Conservation (phyloP, 192 early-diverging fungal species). For the Coemansia sp. region DNA sequence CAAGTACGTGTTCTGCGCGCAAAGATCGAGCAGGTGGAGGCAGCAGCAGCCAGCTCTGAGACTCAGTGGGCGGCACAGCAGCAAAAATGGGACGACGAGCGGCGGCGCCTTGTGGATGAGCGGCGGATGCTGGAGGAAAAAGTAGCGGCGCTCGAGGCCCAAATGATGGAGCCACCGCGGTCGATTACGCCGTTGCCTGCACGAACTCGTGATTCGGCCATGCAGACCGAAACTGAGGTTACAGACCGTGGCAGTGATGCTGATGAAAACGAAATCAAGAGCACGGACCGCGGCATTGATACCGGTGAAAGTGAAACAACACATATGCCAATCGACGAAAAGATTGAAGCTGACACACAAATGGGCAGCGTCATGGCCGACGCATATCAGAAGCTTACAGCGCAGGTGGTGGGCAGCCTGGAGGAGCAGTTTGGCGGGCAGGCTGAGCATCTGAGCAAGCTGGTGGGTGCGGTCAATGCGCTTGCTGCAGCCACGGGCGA, state of each 20-base stretch:
- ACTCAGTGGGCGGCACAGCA: slow-evolving; percentile 18
- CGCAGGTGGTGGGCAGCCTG: slow-evolving; percentile 15
- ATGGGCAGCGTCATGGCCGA: slow-evolving; percentile 7
- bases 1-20: slow-evolving; percentile 21
- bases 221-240: slow-evolving; percentile 18
- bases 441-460: slow-evolving; percentile 22
- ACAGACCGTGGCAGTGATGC: neutral
- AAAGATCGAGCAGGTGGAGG: slow-evolving; percentile 38
- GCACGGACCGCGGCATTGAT: neutral
- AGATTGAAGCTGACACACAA: neutral
- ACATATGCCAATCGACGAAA: neutral
- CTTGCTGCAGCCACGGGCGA: slow-evolving; percentile 16
- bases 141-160: slow-evolving; percentile 22
- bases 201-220: slow-evolving; percentile 29
- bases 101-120: slow-evolving; percentile 18
- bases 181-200: slow-evolving; percentile 13
- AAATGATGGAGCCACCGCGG: slow-evolving; percentile 14
- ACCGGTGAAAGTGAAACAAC: neutral
- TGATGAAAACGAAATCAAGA: neutral
- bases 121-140: slow-evolving; percentile 19
- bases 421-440: slow-evolving; percentile 30
- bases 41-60: slow-evolving; percentile 9
- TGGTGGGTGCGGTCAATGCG: slow-evolving; percentile 20
- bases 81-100: slow-evolving; percentile 35
- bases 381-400: slow-evolving; percentile 19